Conservation (phyloP, 371 early-diverging fungal species). For the Rhizomucor pusillus region DNA sequence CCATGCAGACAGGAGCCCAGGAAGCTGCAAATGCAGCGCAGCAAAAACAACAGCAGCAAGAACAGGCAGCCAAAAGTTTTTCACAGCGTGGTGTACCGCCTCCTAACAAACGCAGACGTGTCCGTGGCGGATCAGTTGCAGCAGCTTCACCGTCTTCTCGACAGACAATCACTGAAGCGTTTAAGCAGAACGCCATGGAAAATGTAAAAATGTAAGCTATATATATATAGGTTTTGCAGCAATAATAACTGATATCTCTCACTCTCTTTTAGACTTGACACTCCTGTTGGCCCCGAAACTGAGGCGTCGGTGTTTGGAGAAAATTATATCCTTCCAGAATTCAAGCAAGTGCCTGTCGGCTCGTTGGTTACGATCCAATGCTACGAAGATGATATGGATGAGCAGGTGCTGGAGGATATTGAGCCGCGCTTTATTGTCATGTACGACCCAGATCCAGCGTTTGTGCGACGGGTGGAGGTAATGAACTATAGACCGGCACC, state of each 20-base stretch:
- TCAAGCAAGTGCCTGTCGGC: constrained; percentile 25
- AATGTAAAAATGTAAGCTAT: constrained; percentile 12
- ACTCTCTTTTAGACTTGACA: constrained; percentile 9
- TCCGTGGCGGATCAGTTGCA: constrained; percentile 67
- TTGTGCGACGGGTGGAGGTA: constrained; percentile 86
- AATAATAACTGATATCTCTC: not conserved
- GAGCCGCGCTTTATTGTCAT: constrained; percentile 82
- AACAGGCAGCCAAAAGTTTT: not conserved
- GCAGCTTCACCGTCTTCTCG: constrained; percentile 19
- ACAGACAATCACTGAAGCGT: constrained; percentile 22
- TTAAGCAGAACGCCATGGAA: constrained; percentile 26
- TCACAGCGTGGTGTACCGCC: constrained; percentile 38
- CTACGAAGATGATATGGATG: constrained; percentile 54
- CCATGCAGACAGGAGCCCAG: constrained; percentile 1
- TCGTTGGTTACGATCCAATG: constrained; percentile 60
- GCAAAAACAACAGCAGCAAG: constrained; percentile 3
- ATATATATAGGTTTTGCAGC: not conserved
- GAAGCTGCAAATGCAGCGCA: constrained; percentile 1
- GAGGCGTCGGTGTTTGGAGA: constrained; percentile 7
- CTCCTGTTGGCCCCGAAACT: not conserved
- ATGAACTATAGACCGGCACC: not conserved
- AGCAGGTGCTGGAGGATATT: constrained; percentile 59
- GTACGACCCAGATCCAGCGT: constrained; percentile 87
- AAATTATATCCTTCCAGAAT: constrained; percentile 35
- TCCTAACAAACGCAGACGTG: constrained; percentile 74